Percentiles rank a stretch among this genome's conserved stretches.
Evolutionary conservation across 208 protist species (phyloP).

Genomic region (Trypanosomatidae sp.): DNA sequence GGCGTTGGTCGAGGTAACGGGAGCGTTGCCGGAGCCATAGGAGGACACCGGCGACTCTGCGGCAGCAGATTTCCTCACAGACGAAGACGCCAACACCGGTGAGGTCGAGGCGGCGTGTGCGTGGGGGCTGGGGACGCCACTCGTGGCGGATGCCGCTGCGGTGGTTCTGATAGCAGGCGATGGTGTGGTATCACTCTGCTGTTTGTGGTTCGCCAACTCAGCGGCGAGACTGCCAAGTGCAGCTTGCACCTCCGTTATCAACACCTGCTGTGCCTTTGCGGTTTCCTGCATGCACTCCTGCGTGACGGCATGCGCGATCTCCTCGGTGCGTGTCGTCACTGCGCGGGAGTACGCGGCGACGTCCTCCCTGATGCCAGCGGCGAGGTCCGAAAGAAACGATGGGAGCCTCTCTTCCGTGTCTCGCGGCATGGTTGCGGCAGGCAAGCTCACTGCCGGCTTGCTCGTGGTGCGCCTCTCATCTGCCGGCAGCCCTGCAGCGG

Average conservation of each 20-base stretch:
- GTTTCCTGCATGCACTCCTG: slow-evolving; percentile 6
- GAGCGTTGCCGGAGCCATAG: not conserved
- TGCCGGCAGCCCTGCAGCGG: not conserved
- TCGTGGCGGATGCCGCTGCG: not conserved
- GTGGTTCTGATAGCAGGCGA: not conserved
- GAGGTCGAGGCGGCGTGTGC: not conserved
- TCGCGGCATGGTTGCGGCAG: not conserved
- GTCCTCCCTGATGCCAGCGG: slow-evolving; percentile 4
- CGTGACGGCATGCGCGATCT: slow-evolving; percentile 2
- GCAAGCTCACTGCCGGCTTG: not conserved
- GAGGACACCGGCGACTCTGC: not conserved
- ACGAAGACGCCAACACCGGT: not conserved
- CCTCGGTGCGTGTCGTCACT: slow-evolving; percentile 6
- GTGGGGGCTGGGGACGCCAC: not conserved
- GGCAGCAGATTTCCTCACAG: not conserved
- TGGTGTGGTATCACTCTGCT: not conserved
- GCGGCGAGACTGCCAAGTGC: not conserved
- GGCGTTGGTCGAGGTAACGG: not conserved
- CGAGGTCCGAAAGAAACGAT: slow-evolving; percentile 13
- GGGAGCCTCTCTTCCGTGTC: not conserved
- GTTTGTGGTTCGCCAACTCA: not conserved
- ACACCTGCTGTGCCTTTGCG: not conserved
- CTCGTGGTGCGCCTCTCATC: not conserved
- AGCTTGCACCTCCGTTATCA: slow-evolving; percentile 5
- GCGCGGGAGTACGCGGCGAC: slow-evolving; percentile 4